Base-by-base conservation (phyloP, 176 grass and related monocot species). In the Saccharum spontaneum region DNA sequence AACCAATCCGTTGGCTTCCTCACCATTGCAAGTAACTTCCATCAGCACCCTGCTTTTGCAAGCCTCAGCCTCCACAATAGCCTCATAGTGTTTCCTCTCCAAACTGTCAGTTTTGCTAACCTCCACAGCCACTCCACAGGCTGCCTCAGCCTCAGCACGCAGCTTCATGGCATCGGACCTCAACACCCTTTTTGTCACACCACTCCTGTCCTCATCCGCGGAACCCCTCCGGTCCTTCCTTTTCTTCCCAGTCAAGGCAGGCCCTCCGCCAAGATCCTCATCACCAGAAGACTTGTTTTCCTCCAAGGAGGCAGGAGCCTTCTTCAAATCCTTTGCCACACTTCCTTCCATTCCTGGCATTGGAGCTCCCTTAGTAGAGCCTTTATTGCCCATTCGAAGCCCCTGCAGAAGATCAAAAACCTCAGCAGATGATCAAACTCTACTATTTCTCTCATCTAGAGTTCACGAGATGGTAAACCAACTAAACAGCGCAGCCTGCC, bases 151-250 rank as follows among this genome's bases (percentile, higher is more conserved):
- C 46, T 92, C 85, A 41, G 83, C 85, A 26, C 39, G 79, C 65
- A 45, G 62, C 62, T 80, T 91, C 41, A 79, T 33, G 59, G 86
- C 63, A 64, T 83, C 76, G 1, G 94, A 94, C 48, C 94, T 84
- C 37, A 94, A 60, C 26, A 90, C 44, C 75, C 90, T 94, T 82
- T 88, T 94, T 20, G 86, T 76, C 7, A 26, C 71, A 3, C 89
- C 83, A 18, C 49, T 52, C 49, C 15, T 4, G 13, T 87, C 82
- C 59, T 88, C 89, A 46, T 69, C 85, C 8, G n/a, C 57, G 62
- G 81, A 75, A 88, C 30, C 76, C 74, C 82, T 91, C 64, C 40
- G 64, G 45, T 85, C 87, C 67, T 92, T 97, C 71, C 94, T 91
- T 61, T 90, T 90, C 79, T 79, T 94, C 61, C 87, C 90, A 30